These are phyloP conservation scores for Glarea lozoyensis DNA, from an alignment of 495 filamentous ascomycete genomes.

Conservation along the genomic window DNA sequence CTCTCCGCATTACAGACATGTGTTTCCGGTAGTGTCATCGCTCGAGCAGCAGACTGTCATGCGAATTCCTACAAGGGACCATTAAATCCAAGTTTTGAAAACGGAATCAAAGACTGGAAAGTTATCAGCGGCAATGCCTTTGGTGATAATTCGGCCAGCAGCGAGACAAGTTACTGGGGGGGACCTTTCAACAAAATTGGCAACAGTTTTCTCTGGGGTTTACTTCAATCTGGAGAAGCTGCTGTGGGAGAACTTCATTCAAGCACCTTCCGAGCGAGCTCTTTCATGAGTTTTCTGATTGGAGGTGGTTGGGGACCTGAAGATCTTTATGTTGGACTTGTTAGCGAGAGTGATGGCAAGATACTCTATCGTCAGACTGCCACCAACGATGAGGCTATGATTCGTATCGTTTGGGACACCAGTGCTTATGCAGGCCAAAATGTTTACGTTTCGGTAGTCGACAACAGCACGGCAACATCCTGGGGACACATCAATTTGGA, in stretches of 20 bases:
- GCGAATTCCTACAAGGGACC: slow-evolving; percentile 7
- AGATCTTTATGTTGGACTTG: slow-evolving; percentile 9
- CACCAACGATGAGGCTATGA: slow-evolving; percentile 9
- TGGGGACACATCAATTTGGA: slow-evolving; percentile 16
- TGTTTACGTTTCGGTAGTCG: slow-evolving; percentile 10
- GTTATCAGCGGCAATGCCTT: slow-evolving; percentile 10
- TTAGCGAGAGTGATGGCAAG: slow-evolving; percentile 4
- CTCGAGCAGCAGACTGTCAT: slow-evolving; percentile 2
- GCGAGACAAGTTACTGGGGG: slow-evolving; percentile 7
- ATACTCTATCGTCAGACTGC: slow-evolving; percentile 11
- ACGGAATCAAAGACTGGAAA: slow-evolving; percentile 12
- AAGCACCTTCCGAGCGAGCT: slow-evolving; percentile 12
- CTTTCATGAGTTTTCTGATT: slow-evolving; percentile 14
- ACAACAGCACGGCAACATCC: slow-evolving; percentile 11
- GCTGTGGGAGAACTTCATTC: slow-evolving; percentile 4
- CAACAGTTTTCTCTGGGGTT: slow-evolving; percentile 11
- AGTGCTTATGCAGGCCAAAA: slow-evolving; percentile 11
- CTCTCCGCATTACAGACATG: not conserved
- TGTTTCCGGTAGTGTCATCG: slow-evolving; percentile 4
- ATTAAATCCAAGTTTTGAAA: slow-evolving; percentile 14
- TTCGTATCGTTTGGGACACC: slow-evolving; percentile 16
- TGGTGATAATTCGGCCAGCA: slow-evolving; percentile 6
- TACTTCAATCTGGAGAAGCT: slow-evolving; percentile 7
- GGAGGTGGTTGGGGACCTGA: slow-evolving; percentile 11
- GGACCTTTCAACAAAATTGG: slow-evolving; percentile 13